phyloP scores from a whole-genome alignment of 2,329 filamentous ascomycete species.

The Scytalidium sp. region DNA sequence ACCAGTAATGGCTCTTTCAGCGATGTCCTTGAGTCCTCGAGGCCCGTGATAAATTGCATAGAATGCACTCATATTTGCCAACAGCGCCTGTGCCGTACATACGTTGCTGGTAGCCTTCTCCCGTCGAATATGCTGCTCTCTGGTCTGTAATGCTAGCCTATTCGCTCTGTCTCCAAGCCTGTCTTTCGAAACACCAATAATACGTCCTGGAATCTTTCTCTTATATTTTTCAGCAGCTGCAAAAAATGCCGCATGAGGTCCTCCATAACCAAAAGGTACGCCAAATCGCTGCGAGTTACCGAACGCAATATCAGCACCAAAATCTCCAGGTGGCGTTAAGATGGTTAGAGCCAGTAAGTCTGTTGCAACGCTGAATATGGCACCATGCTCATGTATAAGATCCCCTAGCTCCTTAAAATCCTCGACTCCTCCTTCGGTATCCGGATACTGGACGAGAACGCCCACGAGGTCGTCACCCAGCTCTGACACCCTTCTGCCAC shows the following conservation, averaged over 20 bases:
- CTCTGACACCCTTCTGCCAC: slow-evolving; percentile 63
- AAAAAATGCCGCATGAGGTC: slow-evolving; percentile 97
- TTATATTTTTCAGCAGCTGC: slow-evolving; percentile 88
- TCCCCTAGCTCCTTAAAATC: slow-evolving; percentile 75
- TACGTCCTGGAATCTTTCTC: slow-evolving; percentile 86
- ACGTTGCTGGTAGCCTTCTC: slow-evolving; percentile 98
- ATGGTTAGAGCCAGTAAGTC: slow-evolving; percentile 85
- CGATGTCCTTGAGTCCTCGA: slow-evolving; percentile 76
- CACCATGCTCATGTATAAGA: slow-evolving; percentile 72
- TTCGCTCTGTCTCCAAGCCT: slow-evolving; percentile 78
- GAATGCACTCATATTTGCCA: slow-evolving; percentile 94
- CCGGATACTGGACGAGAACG: slow-evolving; percentile 91
- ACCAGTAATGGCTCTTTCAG: slow-evolving; percentile 70
- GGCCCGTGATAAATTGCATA: slow-evolving; percentile 95
- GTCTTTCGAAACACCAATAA: slow-evolving; percentile 91
- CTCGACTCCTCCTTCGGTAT: slow-evolving; percentile 77
- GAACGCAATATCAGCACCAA: slow-evolving; percentile 92
- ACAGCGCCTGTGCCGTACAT: slow-evolving; percentile 88
- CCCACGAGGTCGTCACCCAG: slow-evolving; percentile 81
- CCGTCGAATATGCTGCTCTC: slow-evolving; percentile 92
- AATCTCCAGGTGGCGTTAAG: slow-evolving; percentile 86
- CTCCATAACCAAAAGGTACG: slow-evolving; percentile 87
- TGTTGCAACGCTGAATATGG: slow-evolving; percentile 82
- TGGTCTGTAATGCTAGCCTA: slow-evolving; percentile 81
- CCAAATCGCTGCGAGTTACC: slow-evolving; percentile 90